Conservation (phyloP, 2,329 filamentous ascomycete genomes). For the Pseudocercospora ulei region DNA sequence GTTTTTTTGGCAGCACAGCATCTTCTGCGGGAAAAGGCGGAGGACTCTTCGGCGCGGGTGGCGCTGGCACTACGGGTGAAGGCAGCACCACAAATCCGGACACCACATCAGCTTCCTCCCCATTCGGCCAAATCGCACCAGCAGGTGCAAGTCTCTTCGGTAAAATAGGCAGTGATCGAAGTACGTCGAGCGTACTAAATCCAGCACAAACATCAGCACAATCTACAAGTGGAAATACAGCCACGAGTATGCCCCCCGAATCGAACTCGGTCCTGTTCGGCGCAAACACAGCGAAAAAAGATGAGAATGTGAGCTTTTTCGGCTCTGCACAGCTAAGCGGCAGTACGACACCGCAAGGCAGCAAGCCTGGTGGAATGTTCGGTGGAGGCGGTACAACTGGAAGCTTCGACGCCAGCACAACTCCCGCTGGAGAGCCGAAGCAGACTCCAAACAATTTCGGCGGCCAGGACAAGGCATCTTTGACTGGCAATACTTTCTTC, state of each 20-base stretch:
- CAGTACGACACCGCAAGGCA: slow-evolving; percentile 20
- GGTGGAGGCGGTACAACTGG: slow-evolving; percentile 13
- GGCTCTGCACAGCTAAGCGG: slow-evolving; percentile 13
- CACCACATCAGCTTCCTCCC: slow-evolving; percentile 9
- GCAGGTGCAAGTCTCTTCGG: slow-evolving; percentile 8
- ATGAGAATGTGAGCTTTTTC: slow-evolving; percentile 10
- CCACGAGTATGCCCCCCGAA: slow-evolving; percentile 7
- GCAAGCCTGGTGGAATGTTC: slow-evolving; percentile 17
- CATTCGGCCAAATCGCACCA: slow-evolving; percentile 10
- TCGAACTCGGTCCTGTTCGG: slow-evolving; percentile 13
- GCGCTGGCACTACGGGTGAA: slow-evolving; percentile 1
- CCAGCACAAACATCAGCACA: slow-evolving; percentile 12
- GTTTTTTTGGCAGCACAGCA: neutral
- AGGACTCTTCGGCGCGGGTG: slow-evolving; percentile 2
- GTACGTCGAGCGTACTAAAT: slow-evolving; percentile 13
- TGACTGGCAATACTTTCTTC: slow-evolving; percentile 10
- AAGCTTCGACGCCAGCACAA: slow-evolving; percentile 20
- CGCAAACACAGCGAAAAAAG: slow-evolving; percentile 12
- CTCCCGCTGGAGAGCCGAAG: slow-evolving; percentile 23
- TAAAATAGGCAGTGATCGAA: slow-evolving; percentile 9
- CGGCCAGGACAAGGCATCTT: slow-evolving; percentile 4
- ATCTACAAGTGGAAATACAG: slow-evolving; percentile 9
- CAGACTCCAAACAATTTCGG: slow-evolving; percentile 16
- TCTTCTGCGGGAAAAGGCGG: neutral
- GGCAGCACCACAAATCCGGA: slow-evolving; percentile 9